A percentile compares a stretch with the other conserved stretches of the same genome.
Conservation (phyloP, 495 filamentous ascomycete species). For the Aspergillus bertholletiae region DNA sequence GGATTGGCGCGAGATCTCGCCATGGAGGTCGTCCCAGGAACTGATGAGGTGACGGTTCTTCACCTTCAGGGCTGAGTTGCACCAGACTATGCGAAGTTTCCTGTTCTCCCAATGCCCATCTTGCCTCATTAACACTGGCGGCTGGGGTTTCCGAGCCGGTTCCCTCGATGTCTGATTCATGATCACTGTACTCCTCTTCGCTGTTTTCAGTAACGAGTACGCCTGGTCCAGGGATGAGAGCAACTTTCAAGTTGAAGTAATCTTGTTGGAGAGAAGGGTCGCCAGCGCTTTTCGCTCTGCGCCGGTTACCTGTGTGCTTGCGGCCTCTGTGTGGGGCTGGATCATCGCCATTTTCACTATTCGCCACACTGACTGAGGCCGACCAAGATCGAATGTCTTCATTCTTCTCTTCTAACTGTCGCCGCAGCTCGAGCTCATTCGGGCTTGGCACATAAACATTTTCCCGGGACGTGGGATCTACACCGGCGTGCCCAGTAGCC, state of each 20-base stretch:
- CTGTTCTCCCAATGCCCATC: slow-evolving; percentile 23
- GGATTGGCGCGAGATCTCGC: slow-evolving; percentile 36
- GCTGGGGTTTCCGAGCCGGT: slow-evolving; percentile 29
- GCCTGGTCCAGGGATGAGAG: slow-evolving; percentile 41
- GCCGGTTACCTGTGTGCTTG: slow-evolving; percentile 22
- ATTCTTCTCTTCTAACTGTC: slow-evolving; percentile 40
- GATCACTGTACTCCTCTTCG: slow-evolving; percentile 34
- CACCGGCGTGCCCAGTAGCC: slow-evolving; percentile 31
- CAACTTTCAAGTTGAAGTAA: slow-evolving; percentile 33
- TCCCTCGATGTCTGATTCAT: slow-evolving; percentile 17
- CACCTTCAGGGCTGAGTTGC: slow-evolving; percentile 15
- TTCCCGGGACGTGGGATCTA: slow-evolving; percentile 37
- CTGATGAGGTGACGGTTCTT: slow-evolving; percentile 23
- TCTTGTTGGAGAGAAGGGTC: slow-evolving; percentile 40
- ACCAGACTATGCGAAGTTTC: slow-evolving; percentile 24
- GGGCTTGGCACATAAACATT: slow-evolving; percentile 41
- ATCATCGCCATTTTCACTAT: slow-evolving; percentile 38
- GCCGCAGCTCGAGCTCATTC: slow-evolving; percentile 39
- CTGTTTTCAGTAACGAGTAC: slow-evolving; percentile 44
- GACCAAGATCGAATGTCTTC: slow-evolving; percentile 45
- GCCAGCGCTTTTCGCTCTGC: slow-evolving; percentile 46
- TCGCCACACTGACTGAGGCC: slow-evolving; percentile 36
- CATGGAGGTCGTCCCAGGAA: slow-evolving; percentile 39
- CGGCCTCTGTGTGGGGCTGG: slow-evolving; percentile 17
- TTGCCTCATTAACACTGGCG: slow-evolving; percentile 27